phyloP scores from a whole-genome alignment of 2,329 filamentous ascomycete species.

The Fusarium secorum region DNA sequence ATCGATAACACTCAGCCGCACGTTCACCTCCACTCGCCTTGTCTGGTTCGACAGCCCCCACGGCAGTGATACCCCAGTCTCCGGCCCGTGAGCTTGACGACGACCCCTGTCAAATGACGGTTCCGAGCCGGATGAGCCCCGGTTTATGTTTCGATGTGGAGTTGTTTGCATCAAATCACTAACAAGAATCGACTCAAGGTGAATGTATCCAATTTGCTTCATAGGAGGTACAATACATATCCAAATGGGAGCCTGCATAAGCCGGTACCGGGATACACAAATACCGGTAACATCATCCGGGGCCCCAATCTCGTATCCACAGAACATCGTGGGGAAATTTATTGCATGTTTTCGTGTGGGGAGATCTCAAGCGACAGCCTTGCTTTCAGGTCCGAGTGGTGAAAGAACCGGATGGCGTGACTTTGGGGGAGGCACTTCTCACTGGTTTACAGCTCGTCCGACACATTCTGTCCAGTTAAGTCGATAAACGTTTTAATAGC shows the following conservation, averaged over 20 bases:
- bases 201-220: not conserved
- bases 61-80: constrained; percentile 3
- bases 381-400: not conserved
- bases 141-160: not conserved
- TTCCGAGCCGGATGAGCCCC: constrained; percentile 10
- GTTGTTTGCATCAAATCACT: not conserved
- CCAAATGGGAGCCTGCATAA: constrained; percentile 11
- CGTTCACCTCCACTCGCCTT: constrained; percentile 9
- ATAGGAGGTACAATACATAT: not conserved
- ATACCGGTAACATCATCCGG: constrained; percentile 17
- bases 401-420: constrained; percentile 34
- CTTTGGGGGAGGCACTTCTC: constrained; percentile 20
- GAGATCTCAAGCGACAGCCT: not conserved
- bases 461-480: too few relatives aligned
- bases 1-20: constrained; percentile 21
- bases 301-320: constrained; percentile 20
- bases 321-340: constrained; percentile 19
- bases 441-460: constrained; percentile 24
- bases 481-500: too few relatives aligned
- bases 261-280: constrained; percentile 20
- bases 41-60: constrained; percentile 9
- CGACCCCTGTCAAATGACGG: constrained; percentile 20
- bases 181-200: not conserved
- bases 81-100: constrained; percentile 16
- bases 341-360: constrained; percentile 25